Percentiles rank a stretch among this genome's conserved stretches.
Conservation (phyloP, 345 rosid genomes). For the Eucalyptus microcorys region DNA sequence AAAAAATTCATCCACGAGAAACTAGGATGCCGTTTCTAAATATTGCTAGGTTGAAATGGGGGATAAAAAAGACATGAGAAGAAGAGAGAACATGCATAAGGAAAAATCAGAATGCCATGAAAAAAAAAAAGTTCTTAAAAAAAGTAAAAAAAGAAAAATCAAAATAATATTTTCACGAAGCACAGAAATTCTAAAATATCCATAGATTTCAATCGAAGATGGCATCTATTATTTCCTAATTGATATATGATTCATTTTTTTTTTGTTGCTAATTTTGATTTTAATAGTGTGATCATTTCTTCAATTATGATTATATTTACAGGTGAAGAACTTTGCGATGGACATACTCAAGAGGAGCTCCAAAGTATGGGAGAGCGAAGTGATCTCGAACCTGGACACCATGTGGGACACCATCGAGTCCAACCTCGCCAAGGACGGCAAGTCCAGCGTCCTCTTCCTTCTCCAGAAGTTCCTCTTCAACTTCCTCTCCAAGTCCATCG, state of each 20-base stretch:
- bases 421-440: constrained; percentile 19
- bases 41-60: background rate
- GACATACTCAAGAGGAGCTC: constrained; percentile 66
- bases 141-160: background rate
- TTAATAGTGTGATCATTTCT: background rate
- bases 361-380: constrained; percentile 42
- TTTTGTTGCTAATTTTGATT: background rate
- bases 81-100: background rate
- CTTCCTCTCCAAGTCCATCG: constrained; percentile 42
- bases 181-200: background rate
- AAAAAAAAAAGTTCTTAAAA: background rate
- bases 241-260: background rate
- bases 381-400: constrained; percentile 28
- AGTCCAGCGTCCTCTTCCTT: constrained; percentile 17
- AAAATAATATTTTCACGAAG: background rate
- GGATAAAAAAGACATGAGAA: background rate
- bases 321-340: constrained; percentile 45
- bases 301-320: background rate
- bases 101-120: background rate
- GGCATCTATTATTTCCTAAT: background rate
- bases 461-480: constrained; percentile 49
- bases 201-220: background rate
- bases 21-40: background rate
- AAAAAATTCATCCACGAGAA: background rate
- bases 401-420: constrained; percentile 48